Evolutionary conservation across 495 filamentous ascomycete species (phyloP), one percentile per base, ranked within the genome.

Genomic region (Chaetomium cochliodes): DNA sequence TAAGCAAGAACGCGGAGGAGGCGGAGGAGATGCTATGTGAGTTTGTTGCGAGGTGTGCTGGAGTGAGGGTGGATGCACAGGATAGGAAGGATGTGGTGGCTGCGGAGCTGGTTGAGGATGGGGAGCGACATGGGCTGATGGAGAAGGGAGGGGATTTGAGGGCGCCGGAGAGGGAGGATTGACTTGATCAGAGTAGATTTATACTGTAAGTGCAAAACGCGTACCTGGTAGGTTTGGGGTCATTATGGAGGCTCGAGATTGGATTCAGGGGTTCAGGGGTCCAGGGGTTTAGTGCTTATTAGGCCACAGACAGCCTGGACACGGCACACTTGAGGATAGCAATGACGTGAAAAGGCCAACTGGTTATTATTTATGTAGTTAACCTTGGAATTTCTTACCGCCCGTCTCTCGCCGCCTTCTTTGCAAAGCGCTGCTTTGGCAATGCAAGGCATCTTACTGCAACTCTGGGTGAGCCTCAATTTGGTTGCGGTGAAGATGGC

Each of bases 1-100:
- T 81, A 47, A 74, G 66, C 26, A n/a, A 58, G 55, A 77, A 78
- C 58, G 70, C 73, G 26, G 52, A 55, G 58, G 51, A 70, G 62
- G 76, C 70, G 1, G 77, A 80, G 67, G 67, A 57, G 41, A 67
- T 73, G 72, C 65, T 81, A 18, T 74, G 77, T 11, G 68, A 68
- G 9, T 83, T 81, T 30, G 61, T 76, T 12, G 62, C 68, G 28
- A 44, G 58, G 56, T 69, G 75, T 53, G 70, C 74, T 11, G 69
- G 72, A 0, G 39, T 71, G 5, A 58, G 57, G 44, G 53, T 73
- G 12, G 60, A 56, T 12, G 49, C 67, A 23, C 44, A 37, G 50
- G 62, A 70, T 63, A 67, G 55, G n/a, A 62, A 39, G 61, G 47
- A 57, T 0, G 72, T 71, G 52, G 50, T 60, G 1, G 75, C 65